Percentiles rank a stretch among this genome's conserved stretches.
phyloP scores from a whole-genome alignment of 805 yeast species.

The Metschnikowia koreensis region DNA sequence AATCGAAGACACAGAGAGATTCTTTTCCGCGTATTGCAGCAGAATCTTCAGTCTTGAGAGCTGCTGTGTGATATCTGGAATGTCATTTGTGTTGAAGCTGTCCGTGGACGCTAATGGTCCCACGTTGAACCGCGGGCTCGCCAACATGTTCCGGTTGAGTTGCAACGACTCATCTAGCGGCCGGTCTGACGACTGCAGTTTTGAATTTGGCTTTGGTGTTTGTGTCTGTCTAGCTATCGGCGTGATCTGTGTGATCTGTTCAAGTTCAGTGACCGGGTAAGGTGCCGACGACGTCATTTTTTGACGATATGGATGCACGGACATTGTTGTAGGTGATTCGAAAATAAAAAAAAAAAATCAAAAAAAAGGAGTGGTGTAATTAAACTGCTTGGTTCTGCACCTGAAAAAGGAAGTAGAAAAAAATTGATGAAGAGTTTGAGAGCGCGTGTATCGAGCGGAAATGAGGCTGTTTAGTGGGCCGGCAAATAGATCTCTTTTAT shows the following conservation, averaged over 20 bases:
- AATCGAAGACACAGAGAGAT: slow-evolving; percentile 28
- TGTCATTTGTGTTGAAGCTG: slow-evolving; percentile 2
- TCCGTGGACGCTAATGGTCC: slow-evolving; percentile 1
- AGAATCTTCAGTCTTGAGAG: slow-evolving; percentile 17
- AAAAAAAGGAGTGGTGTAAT: too few species aligned
- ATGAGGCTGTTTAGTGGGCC: not conserved
- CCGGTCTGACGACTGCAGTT: not conserved
- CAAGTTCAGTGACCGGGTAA: slow-evolving; percentile 16
- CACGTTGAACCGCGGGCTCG: slow-evolving; percentile 14
- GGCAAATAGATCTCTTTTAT: not conserved
- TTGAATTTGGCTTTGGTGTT: not conserved
- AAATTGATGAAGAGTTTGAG: not conserved
- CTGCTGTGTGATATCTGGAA: slow-evolving; percentile 20
- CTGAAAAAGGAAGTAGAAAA: not conserved
- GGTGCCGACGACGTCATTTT: slow-evolving; percentile 17
- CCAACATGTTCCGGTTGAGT: not conserved
- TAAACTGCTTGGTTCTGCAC: not conserved
- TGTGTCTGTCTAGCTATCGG: not conserved
- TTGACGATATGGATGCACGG: slow-evolving; percentile 21
- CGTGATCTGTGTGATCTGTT: slow-evolving; percentile 1
- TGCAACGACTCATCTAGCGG: slow-evolving; percentile 3
- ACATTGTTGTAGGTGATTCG: slow-evolving; percentile 2
- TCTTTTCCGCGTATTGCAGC: slow-evolving; percentile 1
- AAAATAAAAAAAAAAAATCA: too few species aligned
- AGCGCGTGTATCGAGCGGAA: not conserved